Evolutionary conservation across 2,329 filamentous ascomycete genomes (phyloP), one percentile per base, ranked within the genome.

Genomic region (Epichloe sp.): DNA sequence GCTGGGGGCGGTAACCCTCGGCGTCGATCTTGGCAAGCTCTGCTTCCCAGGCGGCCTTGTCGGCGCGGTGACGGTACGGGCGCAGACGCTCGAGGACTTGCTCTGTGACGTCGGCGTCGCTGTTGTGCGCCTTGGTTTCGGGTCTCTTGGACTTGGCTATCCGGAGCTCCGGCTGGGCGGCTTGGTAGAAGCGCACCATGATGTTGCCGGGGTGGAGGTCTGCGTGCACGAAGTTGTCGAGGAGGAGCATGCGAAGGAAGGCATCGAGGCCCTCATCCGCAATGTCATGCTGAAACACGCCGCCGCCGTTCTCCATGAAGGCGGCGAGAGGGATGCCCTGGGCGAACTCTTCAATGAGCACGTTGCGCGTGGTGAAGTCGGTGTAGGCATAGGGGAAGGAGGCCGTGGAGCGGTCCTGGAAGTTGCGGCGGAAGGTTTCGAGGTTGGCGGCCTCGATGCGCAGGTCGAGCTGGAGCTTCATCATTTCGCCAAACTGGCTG

Each of bases 201-300:
- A 98, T 97, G 65, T 98, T 98, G 26, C 93, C 93, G 0, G 93
- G 93, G 64, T 98, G 93, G 34, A 98, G 72, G 64, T 98, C 93
- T 5, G 93, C 91, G 63, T 98, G 93, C 26, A 96, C 84, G 65
- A 98, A 98, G 65, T 98, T 98, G 67, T 98, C 93, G 40, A 98
- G 84, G 12, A 98, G 76, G 15, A 98, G 73, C 93, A 98, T 98
- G 61, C 90, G 88, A 47, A 98, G 71, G 67, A 98, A 98, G 3
- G 91, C 90, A 64, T 98, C 90, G 0, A 98, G 78, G 0, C 93
- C 93, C 70, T 97, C 91, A 52, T 95, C 84, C 3, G 93, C 90
- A 55, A 98, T 95, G 57, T 96, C 91, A 60, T 88, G 82, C 63
- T 96, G 89, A 68, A 95, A 98, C 1, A 88, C 81, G 4, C 93